Evolutionary conservation across 2,329 filamentous ascomycete species (phyloP).

Genomic region (Malbranchea zuffiana): DNA sequence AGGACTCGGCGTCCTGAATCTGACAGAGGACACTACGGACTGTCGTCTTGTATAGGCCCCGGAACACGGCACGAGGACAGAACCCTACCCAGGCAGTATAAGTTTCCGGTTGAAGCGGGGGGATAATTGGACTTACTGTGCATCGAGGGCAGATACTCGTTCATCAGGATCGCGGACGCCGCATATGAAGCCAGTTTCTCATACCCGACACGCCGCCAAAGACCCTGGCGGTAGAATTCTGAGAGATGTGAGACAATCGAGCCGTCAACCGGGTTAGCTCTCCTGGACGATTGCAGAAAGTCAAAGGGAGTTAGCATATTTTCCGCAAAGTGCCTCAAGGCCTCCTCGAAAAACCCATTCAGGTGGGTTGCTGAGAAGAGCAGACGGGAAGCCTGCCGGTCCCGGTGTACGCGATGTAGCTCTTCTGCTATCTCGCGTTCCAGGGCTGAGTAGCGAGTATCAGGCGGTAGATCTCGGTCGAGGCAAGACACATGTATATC

Average conservation of each 20-base stretch:
- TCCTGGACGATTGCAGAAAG: constrained; percentile 3
- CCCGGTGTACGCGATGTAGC: neutral
- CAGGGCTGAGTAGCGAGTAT: constrained; percentile 1
- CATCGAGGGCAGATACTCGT: constrained; percentile 19
- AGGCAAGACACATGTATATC: neutral
- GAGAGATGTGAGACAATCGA: constrained; percentile 3
- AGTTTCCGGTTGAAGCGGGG: constrained; percentile 5
- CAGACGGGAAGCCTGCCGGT: neutral
- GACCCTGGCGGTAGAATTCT: neutral
- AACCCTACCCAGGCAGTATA: constrained; percentile 5
- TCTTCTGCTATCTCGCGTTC: constrained; percentile 1
- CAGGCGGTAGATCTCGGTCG: neutral
- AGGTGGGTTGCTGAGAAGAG: constrained; percentile 3
- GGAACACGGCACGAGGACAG: constrained; percentile 13
- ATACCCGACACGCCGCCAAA: neutral
- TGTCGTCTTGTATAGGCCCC: constrained; percentile 10
- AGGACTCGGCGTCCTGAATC: neutral
- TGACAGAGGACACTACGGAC: neutral
- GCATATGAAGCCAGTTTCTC: constrained; percentile 5
- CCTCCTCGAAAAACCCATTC: constrained; percentile 6
- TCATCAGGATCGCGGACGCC: constrained; percentile 12
- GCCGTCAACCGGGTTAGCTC: neutral
- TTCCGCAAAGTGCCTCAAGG: neutral
- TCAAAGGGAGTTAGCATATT: constrained; percentile 5
- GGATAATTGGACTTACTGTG: neutral